Conservation (phyloP, 495 filamentous ascomycete species). For the Pseudoneurospora amorphoporcata region DNA sequence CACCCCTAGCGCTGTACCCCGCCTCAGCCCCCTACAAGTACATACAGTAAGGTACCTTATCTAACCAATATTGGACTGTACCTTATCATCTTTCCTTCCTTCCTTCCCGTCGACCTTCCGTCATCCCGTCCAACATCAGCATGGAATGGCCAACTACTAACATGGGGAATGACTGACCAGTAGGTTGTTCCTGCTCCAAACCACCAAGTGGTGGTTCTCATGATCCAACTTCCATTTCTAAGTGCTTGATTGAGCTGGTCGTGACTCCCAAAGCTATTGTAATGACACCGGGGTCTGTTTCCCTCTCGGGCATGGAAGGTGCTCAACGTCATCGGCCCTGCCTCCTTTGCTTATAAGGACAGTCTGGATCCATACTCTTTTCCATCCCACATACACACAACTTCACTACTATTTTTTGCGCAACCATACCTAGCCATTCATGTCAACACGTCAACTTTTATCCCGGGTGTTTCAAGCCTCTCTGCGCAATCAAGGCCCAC, state of each 20-base stretch:
- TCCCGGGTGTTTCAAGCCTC: neutral
- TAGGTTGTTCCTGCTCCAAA: neutral
- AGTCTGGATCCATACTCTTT: neutral
- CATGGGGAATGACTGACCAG: neutral
- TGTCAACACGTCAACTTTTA: neutral
- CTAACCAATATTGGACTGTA: neutral
- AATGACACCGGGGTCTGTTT: neutral
- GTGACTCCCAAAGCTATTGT: neutral
- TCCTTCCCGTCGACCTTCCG: neutral
- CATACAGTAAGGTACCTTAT: neutral
- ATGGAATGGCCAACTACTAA: neutral
- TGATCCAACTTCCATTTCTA: neutral
- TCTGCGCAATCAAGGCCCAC: neutral
- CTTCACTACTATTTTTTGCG: neutral
- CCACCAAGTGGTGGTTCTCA: neutral
- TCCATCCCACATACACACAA: neutral
- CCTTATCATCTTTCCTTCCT: neutral
- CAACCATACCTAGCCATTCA: neutral
- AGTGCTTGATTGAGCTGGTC: neutral
- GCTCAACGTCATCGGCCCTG: neutral
- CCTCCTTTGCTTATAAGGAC: neutral
- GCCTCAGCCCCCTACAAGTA: neutral
- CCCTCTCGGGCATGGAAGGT: neutral
- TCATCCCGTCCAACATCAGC: neutral
- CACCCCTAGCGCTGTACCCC: neutral